Conservation (phyloP, 169 alveolate species). For the Babesia ovata region DNA sequence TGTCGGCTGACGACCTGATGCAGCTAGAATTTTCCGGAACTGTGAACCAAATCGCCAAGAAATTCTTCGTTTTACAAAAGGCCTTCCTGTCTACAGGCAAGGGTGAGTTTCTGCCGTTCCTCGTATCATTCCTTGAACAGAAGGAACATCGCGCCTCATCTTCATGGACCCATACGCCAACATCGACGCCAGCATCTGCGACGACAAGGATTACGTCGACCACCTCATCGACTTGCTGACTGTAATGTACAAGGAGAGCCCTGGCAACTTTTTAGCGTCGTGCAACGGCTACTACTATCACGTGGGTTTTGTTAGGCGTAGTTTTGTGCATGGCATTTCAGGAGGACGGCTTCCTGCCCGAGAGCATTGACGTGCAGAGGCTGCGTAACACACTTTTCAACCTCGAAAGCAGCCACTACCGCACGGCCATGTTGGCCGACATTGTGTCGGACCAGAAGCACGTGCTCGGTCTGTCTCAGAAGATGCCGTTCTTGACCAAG, state of each 20-base stretch:
- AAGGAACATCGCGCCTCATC: slow-evolving; percentile 16
- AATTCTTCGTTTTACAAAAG: slow-evolving; percentile 32
- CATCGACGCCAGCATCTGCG: slow-evolving; percentile 45
- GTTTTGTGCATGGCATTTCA: not conserved
- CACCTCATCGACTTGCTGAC: slow-evolving; percentile 4
- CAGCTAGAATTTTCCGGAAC: slow-evolving; percentile 36
- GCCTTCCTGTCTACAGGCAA: slow-evolving; percentile 25
- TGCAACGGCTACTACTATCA: slow-evolving; percentile 53
- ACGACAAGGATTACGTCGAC: slow-evolving; percentile 38
- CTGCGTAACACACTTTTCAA: slow-evolving; percentile 25
- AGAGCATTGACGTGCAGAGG: slow-evolving; percentile 31
- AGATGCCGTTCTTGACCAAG: slow-evolving; percentile 35
- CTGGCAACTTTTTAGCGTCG: slow-evolving; percentile 14
- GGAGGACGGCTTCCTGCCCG: slow-evolving; percentile 49
- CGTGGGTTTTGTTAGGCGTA: not conserved
- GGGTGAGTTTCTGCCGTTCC: not conserved
- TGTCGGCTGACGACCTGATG: slow-evolving; percentile 37
- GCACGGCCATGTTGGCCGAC: slow-evolving; percentile 41
- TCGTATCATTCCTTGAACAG: not conserved
- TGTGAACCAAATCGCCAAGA: slow-evolving; percentile 27
- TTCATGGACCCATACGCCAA: slow-evolving; percentile 57
- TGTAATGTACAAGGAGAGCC: slow-evolving; percentile 9
- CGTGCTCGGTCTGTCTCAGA: slow-evolving; percentile 6
- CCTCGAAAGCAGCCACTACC: slow-evolving; percentile 26
- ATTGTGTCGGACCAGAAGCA: slow-evolving; percentile 19